Conservation (phyloP, 192 early-diverging fungal genomes). For the Mortierella alpina region DNA sequence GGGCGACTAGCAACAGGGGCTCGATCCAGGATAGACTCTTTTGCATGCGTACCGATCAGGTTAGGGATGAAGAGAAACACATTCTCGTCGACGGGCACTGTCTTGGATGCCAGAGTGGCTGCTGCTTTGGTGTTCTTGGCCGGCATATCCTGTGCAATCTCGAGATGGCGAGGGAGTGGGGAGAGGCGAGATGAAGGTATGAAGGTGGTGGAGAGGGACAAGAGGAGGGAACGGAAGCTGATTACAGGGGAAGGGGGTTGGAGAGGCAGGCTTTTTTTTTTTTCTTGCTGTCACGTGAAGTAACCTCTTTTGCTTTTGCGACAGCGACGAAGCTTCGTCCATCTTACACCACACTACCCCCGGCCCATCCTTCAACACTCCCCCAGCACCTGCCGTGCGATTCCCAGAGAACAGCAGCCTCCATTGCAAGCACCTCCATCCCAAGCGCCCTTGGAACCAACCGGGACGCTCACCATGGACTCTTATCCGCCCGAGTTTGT, state of each 20-base stretch:
- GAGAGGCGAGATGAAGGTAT: not conserved
- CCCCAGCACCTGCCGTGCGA: too few relatives aligned
- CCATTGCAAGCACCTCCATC: too few relatives aligned
- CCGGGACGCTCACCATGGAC: constrained; percentile 54
- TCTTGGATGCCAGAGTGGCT: constrained; percentile 22
- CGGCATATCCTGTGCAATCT: constrained; percentile 13
- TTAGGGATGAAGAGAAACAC: constrained; percentile 86
- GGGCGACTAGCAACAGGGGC: constrained; percentile 57
- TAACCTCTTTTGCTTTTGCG: too few relatives aligned
- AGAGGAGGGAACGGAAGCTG: not conserved
- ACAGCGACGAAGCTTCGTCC: too few relatives aligned
- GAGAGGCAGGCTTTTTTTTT: not conserved
- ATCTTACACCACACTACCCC: too few relatives aligned
- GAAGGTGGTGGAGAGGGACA: constrained; percentile 1
- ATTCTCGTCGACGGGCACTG: constrained; percentile 53
- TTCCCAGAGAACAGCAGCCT: too few relatives aligned
- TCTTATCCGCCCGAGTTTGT: constrained; percentile 67
- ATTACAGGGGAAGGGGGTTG: not conserved
- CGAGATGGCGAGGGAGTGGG: not conserved
- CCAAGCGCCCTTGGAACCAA: too few relatives aligned
- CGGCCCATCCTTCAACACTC: too few relatives aligned
- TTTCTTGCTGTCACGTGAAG: not conserved
- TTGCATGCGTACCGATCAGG: constrained; percentile 68
- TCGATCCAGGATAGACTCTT: not conserved
- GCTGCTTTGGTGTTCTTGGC: constrained; percentile 38